These are phyloP conservation scores for Tulasnella sp. DNA, from an alignment of 768 basidiomycete species.

Conservation along the genomic window DNA sequence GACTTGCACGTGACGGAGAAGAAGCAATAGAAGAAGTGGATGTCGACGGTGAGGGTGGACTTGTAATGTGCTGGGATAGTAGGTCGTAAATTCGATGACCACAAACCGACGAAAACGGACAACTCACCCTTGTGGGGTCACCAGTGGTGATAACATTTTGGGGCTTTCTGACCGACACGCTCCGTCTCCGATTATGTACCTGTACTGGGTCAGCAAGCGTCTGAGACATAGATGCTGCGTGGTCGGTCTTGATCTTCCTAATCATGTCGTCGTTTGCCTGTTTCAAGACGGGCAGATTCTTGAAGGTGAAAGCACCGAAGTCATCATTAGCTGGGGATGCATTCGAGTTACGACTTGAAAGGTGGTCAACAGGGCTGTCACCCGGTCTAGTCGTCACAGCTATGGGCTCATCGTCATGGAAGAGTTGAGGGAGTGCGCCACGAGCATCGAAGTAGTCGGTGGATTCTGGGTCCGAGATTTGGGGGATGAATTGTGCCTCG, in stretches of 20 bases:
- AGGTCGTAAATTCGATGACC: neutral
- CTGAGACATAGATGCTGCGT: slow-evolving; percentile 67
- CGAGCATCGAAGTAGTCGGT: slow-evolving; percentile 99
- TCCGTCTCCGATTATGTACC: slow-evolving; percentile 46
- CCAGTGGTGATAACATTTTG: slow-evolving; percentile 63
- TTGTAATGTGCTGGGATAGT: slow-evolving; percentile 40
- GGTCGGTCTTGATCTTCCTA: slow-evolving; percentile 86
- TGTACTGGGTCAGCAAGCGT: slow-evolving; percentile 15
- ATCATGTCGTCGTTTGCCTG: slow-evolving; percentile 99
- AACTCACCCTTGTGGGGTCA: slow-evolving; percentile 34
- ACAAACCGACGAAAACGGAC: neutral
- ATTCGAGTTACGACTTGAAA: slow-evolving; percentile 9
- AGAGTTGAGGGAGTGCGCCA: slow-evolving; percentile 80
- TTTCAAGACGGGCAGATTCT: slow-evolving; percentile 90
- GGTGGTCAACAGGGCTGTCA: slow-evolving; percentile 29
- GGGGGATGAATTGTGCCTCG: slow-evolving; percentile 91
- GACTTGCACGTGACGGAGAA: slow-evolving; percentile 67
- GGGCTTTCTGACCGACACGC: slow-evolving; percentile 79
- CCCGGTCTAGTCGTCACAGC: slow-evolving; percentile 27
- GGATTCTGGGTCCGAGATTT: slow-evolving; percentile 89
- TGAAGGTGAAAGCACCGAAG: slow-evolving; percentile 97
- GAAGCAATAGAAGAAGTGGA: slow-evolving; percentile 88
- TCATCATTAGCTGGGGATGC: slow-evolving; percentile 62
- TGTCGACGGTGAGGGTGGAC: slow-evolving; percentile 84
- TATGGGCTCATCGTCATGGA: slow-evolving; percentile 76